These are phyloP conservation scores for Batkoa obscura DNA, from an alignment of 371 early-diverging fungal genomes.

Conservation along the genomic window DNA sequence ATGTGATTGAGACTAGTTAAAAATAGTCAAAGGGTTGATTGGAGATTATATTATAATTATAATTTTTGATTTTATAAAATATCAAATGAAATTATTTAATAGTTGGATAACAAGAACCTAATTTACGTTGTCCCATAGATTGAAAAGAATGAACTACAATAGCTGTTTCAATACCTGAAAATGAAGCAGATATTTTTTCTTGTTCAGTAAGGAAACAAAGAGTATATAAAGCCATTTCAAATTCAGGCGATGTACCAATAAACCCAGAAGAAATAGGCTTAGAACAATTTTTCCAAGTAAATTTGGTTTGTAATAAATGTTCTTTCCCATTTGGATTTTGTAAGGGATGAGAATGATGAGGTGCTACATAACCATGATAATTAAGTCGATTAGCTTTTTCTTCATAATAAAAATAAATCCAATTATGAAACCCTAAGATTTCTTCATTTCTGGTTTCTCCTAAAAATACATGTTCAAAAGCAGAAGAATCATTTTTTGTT, in stretches of 20 bases:
- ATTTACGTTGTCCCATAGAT: not conserved
- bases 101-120: conserved; percentile 6
- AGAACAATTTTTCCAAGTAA: conserved; percentile 16
- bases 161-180: conserved; percentile 5
- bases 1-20: too few species aligned
- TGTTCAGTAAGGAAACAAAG: conserved; percentile 7
- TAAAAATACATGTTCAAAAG: conserved; percentile 27
- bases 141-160: conserved; percentile 1
- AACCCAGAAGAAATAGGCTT: conserved; percentile 22
- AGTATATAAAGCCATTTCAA: conserved; percentile 29
- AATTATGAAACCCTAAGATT: conserved; percentile 30
- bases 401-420: conserved; percentile 20
- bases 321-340: conserved; percentile 9
- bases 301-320: conserved; percentile 12
- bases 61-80: too few species aligned
- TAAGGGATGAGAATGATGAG: conserved; percentile 8
- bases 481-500: conserved; percentile 12
- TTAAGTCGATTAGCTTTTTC: conserved; percentile 17
- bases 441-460: conserved; percentile 20
- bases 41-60: too few species aligned
- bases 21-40: too few species aligned
- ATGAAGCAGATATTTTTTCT: not conserved
- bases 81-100: conserved; percentile 1
- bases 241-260: conserved; percentile 28
- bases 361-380: conserved; percentile 22